A percentile compares a stretch with the other conserved stretches of the same genome.
Evolutionary conservation across 306 rosid species (phyloP).

Genomic region (Prosopis cineraria): DNA sequence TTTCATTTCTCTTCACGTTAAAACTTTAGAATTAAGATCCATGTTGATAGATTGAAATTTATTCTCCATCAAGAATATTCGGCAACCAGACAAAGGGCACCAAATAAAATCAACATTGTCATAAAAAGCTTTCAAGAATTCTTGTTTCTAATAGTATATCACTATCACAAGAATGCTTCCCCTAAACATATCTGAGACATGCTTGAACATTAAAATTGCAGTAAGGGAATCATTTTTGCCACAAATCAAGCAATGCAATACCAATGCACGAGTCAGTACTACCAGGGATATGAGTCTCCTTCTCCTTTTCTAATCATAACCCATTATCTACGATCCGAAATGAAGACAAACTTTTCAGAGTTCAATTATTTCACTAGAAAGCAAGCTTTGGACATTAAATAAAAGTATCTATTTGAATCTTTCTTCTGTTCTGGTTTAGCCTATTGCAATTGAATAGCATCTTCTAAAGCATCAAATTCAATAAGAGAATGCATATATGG

Average conservation of each 20-base stretch:
- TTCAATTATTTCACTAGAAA: background rate
- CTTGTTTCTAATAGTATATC: slow-evolving; percentile 3
- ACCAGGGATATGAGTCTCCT: slow-evolving; percentile 6
- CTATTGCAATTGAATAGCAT: background rate
- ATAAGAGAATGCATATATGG: background rate
- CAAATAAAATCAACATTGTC: background rate
- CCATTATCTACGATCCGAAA: background rate
- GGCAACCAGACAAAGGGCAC: background rate
- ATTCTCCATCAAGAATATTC: background rate
- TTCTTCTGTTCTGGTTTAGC: background rate
- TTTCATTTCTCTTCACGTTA: background rate
- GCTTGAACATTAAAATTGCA: slow-evolving; percentile 11
- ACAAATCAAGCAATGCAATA: slow-evolving; percentile 12
- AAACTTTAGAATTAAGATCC: background rate
- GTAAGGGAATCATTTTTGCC: background rate
- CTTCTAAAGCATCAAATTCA: background rate
- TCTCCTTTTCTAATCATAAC: background rate
- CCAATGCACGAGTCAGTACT: background rate
- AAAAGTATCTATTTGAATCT: background rate
- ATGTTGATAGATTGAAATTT: background rate
- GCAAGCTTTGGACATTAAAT: background rate
- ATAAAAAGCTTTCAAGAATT: background rate
- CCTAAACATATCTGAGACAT: background rate
- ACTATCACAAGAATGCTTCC: slow-evolving; percentile 12
- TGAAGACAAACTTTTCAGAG: background rate